Evolutionary conservation across 1,284 basidiomycete genomes (phyloP).

Genomic region (Pseudozyma sp.): DNA sequence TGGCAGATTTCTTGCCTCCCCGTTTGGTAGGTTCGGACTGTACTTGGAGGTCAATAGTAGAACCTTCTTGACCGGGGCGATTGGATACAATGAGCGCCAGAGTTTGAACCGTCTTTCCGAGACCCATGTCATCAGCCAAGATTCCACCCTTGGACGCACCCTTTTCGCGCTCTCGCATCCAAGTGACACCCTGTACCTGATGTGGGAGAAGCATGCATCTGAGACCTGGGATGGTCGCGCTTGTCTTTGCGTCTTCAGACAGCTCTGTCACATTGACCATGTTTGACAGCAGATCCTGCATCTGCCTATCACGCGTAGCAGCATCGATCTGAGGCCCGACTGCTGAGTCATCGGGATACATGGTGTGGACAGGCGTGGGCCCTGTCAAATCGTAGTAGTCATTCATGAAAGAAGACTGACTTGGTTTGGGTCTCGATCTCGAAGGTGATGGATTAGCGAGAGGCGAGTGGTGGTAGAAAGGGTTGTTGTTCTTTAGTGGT

Average conservation of each 20-base stretch:
- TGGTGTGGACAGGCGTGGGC: conserved; percentile 10
- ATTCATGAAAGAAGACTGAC: conserved; percentile 15
- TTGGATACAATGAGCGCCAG: conserved; percentile 93
- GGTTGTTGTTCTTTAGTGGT: conserved; percentile 38
- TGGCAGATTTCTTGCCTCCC: conserved; percentile 13
- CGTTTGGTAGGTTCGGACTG: conserved; percentile 13
- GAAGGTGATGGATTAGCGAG: conserved; percentile 17
- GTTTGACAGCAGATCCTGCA: conserved; percentile 52
- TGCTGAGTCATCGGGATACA: conserved; percentile 8
- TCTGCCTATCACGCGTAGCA: conserved; percentile 57
- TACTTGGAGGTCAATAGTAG: conserved; percentile 79
- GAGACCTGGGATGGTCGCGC: conserved; percentile 58
- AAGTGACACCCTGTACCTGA: conserved; percentile 83
- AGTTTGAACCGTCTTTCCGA: conserved; percentile 89
- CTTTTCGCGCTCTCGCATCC: conserved; percentile 87
- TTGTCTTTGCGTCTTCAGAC: conserved; percentile 25
- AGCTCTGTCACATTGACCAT: conserved; percentile 57
- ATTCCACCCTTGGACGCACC: conserved; percentile 84
- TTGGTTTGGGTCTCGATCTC: conserved; percentile 6
- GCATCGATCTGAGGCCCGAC: conserved; percentile 38
- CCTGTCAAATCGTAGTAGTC: conserved; percentile 21
- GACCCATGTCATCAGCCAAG: conserved; percentile 89
- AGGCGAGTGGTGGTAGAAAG: conserved; percentile 30
- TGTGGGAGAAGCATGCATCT: conserved; percentile 83
- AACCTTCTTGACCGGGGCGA: conserved; percentile 77